Base-by-base conservation (phyloP, 1,284 basidiomycete genomes). In the Leccinum griseonigrum region DNA sequence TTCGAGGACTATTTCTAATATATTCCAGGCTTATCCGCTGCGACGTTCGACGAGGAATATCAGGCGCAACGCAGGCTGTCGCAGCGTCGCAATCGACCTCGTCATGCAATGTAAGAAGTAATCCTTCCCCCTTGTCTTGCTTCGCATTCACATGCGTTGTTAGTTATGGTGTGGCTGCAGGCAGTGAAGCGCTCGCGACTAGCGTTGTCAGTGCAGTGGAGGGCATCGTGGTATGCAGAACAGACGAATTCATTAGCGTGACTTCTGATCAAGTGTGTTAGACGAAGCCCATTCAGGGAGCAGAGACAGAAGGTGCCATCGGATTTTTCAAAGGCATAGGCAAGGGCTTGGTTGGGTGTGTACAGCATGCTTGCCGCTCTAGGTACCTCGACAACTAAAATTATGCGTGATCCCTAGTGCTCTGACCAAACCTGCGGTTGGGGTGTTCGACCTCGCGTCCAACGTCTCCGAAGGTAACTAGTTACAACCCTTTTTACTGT, bases 311-410 rank as follows among this genome's bases (percentile, higher is more conserved):
- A 68, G 97, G 97, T 6, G 95, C 97, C 0, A 81, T 93, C 38
- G 97, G 97, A 4, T 99, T 99, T 78, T 94, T 98, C 81, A 98
- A 97, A 76, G 97, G 97, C 13, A 87, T 99, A 32, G 97, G 97
- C 14, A 98, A 97, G 75, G 97, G 97, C 10, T 80, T 98, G 58
- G 94, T 98, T 60, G 97, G 97, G 90, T 94, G 73, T 61, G 86
- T 74, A n/a, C 51, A 48, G 9, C 9, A 32, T 58, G 43, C 40
- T 32, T 52, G 18, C 59, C 57, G 62, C 36, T 60, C 59, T 56
- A 13, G 51, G 58, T 57, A 43, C 59, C 59, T 43, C 57, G 51
- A 57, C 59, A 10, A 66, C 56, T 67, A 69, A 68, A 69, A 14
- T 50, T 14, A 1, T 50, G 22, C 16, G 38, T 43, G 52, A 61